phyloP scores from a whole-genome alignment of 2,329 filamentous ascomycete genomes.

The Cladosporium sp. region DNA sequence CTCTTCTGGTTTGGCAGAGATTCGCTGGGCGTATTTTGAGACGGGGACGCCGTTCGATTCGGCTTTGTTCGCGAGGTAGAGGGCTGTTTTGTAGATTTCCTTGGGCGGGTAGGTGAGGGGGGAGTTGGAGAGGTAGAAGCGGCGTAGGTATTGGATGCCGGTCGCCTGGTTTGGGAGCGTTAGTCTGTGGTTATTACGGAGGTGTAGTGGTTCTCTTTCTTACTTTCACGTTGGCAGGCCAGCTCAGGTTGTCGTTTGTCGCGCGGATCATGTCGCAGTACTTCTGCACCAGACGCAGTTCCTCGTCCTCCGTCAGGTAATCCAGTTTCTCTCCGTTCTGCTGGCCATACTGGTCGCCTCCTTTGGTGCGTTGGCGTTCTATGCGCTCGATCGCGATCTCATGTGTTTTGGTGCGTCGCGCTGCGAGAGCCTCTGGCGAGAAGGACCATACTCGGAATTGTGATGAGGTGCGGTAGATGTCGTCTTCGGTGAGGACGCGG shows the following conservation, averaged over 20 bases:
- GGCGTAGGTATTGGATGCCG: constrained; percentile 83
- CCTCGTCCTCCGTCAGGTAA: constrained; percentile 80
- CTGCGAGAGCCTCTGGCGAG: constrained; percentile 68
- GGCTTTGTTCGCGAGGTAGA: constrained; percentile 92
- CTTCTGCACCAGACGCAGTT: constrained; percentile 76
- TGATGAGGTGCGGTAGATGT: constrained; percentile 82
- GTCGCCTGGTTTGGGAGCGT: constrained; percentile 58
- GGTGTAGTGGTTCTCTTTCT: constrained; percentile 12
- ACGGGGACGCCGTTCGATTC: constrained; percentile 77
- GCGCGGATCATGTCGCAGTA: constrained; percentile 59
- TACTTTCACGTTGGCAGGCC: constrained; percentile 63
- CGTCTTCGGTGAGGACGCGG: constrained; percentile 73
- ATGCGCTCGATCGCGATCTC: constrained; percentile 68
- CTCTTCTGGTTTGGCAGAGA: constrained; percentile 69
- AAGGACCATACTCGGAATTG: constrained; percentile 95
- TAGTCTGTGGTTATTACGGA: neutral
- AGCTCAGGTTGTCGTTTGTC: constrained; percentile 60
- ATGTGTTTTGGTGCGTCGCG: constrained; percentile 78
- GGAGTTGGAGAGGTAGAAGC: constrained; percentile 94
- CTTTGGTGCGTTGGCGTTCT: constrained; percentile 40
- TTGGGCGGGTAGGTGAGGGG: constrained; percentile 95
- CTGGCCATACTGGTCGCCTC: constrained; percentile 35
- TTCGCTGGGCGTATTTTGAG: constrained; percentile 55
- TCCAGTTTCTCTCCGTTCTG: constrained; percentile 61
- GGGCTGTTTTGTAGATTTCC: constrained; percentile 81